These are phyloP conservation scores for Cnidoscolus chayamansa DNA, from an alignment of 441 rosid species.

Conservation along the genomic window DNA sequence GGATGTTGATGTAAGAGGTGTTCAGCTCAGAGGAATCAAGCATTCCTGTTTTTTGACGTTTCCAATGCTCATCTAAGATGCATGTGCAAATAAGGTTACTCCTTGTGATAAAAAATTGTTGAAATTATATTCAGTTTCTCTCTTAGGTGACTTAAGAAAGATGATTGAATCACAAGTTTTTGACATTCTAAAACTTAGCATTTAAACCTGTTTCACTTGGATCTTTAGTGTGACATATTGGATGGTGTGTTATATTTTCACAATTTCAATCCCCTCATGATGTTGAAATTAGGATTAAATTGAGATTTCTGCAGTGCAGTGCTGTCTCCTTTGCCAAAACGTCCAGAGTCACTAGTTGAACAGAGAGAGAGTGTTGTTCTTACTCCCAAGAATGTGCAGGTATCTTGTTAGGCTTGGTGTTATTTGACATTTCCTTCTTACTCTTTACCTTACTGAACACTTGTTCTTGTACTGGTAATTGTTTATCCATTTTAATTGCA, in stretches of 20 bases:
- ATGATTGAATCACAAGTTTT: not conserved
- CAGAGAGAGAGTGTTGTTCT: slow-evolving; percentile 76
- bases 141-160: not conserved
- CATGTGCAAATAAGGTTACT: slow-evolving; percentile 1
- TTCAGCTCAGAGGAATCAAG: not conserved
- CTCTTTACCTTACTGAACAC: slow-evolving; percentile 1
- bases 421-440: slow-evolving; percentile 5
- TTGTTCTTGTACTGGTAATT: slow-evolving; percentile 14
- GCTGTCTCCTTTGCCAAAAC: slow-evolving; percentile 81
- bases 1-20: not conserved
- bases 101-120: not conserved
- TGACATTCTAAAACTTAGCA: not conserved
- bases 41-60: not conserved
- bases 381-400: slow-evolving; percentile 99
- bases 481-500: slow-evolving; percentile 29
- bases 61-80: not conserved
- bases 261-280: slow-evolving; percentile 11
- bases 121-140: not conserved
- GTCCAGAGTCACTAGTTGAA: slow-evolving; percentile 66
- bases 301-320: slow-evolving; percentile 60
- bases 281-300: slow-evolving; percentile 29
- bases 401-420: slow-evolving; percentile 27
- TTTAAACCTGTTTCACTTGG: not conserved
- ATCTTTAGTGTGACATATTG: not conserved
- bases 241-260: slow-evolving; percentile 2